Base-by-base conservation (phyloP, 176 grass and related monocot species). In the Phragmites australis region DNA sequence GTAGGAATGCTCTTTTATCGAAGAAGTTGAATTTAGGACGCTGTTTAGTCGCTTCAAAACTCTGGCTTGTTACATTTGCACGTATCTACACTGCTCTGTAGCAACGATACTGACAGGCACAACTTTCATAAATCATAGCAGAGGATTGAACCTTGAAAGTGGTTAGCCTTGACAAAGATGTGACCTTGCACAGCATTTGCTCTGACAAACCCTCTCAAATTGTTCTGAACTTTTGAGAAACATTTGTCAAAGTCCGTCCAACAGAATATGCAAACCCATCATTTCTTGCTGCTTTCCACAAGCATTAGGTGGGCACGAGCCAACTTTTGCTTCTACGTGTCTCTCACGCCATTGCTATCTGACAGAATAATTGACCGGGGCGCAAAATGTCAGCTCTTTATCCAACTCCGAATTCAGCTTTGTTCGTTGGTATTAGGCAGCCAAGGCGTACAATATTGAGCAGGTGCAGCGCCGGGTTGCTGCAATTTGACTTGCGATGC, bases 341-440 rank as follows among this genome's bases (percentile, higher is more conserved):
- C 14, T 0, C 46, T 72, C 40, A 56, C 21, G 23, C 69, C 70
- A 65, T 79, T 80, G 41, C 23, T 21, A 15, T 47, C 27, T 43
- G 45, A 32, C 62, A 65, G 16, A 64, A 82, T 52, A n/a, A 45
- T 70, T 65, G 77, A 82, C 60, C 29, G 11, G 34, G 7, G 9
- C 8, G 10, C 9, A 12, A 75, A 63, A 78, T 68, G 64, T 83
- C 86, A 86, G 68, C 65, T 1, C 65, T 17, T 55, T 72, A 77
- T 14, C 57, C 23, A 3, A 37, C 48, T 76, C 70, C 26, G 51
- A 26, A 73, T 81, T 78, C 84, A 61, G 48, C 84, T 57, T 75
- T 72, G 80, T 80, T 76, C 39, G 63, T 76, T 74, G 27, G n/a
- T 76, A 63, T 86, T 75, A 87, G 88, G 83, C 80, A 68, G 55